phyloP scores from a whole-genome alignment of 768 basidiomycete species.

The Dentipellis sp. region DNA sequence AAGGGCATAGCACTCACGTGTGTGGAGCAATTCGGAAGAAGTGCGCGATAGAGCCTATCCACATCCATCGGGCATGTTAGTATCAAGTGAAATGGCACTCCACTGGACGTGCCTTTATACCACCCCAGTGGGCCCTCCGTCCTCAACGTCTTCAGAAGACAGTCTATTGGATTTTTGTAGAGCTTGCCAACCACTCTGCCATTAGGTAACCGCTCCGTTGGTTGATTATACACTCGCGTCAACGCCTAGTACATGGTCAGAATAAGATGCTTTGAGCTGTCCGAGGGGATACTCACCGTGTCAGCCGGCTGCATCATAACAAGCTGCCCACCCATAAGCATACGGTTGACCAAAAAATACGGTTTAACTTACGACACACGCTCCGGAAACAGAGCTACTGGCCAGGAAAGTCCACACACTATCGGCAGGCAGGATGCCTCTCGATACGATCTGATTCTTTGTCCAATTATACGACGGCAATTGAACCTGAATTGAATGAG shows the following conservation, averaged over 20 bases:
- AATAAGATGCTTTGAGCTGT: neutral
- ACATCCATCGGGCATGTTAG: neutral
- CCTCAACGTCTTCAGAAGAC: slow-evolving; percentile 91
- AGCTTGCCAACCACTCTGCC: slow-evolving; percentile 67
- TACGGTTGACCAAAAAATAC: slow-evolving; percentile 2
- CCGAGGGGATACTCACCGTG: slow-evolving; percentile 47
- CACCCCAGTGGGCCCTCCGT: slow-evolving; percentile 86
- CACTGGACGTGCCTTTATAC: slow-evolving; percentile 70
- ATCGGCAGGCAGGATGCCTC: slow-evolving; percentile 62
- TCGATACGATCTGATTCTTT: slow-evolving; percentile 66
- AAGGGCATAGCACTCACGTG: slow-evolving; percentile 43
- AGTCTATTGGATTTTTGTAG: slow-evolving; percentile 91
- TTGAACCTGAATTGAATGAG: slow-evolving; percentile 58
- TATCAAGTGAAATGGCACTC: neutral
- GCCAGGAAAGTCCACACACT: slow-evolving; percentile 82
- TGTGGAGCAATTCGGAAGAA: slow-evolving; percentile 89
- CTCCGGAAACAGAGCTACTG: slow-evolving; percentile 83
- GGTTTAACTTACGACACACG: slow-evolving; percentile 68
- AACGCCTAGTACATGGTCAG: slow-evolving; percentile 43
- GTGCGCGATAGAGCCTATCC: slow-evolving; percentile 81
- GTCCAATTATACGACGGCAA: slow-evolving; percentile 93
- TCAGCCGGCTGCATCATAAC: slow-evolving; percentile 93
- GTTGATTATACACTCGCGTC: slow-evolving; percentile 96
- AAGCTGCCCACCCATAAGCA: slow-evolving; percentile 36
- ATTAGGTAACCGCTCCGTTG: slow-evolving; percentile 59